These are phyloP conservation scores for Penicillium sp. DNA, from an alignment of 2,329 filamentous ascomycete genomes.

Conservation along the genomic window DNA sequence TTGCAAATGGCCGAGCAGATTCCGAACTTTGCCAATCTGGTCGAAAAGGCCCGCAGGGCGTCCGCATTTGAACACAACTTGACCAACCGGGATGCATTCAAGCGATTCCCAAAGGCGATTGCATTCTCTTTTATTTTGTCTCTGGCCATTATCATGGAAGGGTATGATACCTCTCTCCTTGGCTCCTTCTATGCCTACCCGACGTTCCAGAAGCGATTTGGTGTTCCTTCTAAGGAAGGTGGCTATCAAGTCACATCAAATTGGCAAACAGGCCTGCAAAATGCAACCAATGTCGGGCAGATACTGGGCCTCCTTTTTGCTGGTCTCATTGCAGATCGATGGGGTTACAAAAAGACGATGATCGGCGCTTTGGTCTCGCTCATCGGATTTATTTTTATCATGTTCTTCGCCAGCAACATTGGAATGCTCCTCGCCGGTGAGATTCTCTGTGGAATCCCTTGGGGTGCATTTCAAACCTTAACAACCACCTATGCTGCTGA, in stretches of 20 bases:
- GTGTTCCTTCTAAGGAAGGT: background rate
- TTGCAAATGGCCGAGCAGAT: background rate
- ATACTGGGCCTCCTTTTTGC: background rate
- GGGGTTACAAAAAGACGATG: background rate
- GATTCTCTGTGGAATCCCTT: background rate
- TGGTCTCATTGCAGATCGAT: background rate
- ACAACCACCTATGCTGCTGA: background rate
- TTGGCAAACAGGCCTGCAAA: background rate
- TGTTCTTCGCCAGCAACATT: background rate
- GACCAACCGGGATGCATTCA: background rate
- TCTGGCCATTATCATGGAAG: background rate
- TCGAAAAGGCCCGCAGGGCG: background rate
- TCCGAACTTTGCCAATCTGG: background rate
- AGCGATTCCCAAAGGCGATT: background rate
- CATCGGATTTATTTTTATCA: background rate
- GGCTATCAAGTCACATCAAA: background rate
- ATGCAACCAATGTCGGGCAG: background rate
- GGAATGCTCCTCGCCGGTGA: background rate
- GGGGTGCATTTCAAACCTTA: background rate
- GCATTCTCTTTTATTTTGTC: background rate
- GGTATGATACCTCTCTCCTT: background rate
- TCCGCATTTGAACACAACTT: background rate
- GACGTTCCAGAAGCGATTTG: background rate
- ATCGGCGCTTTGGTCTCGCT: background rate
- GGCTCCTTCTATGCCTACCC: background rate